phyloP scores from a whole-genome alignment of 805 yeast species.

The Candida nemodendra region DNA sequence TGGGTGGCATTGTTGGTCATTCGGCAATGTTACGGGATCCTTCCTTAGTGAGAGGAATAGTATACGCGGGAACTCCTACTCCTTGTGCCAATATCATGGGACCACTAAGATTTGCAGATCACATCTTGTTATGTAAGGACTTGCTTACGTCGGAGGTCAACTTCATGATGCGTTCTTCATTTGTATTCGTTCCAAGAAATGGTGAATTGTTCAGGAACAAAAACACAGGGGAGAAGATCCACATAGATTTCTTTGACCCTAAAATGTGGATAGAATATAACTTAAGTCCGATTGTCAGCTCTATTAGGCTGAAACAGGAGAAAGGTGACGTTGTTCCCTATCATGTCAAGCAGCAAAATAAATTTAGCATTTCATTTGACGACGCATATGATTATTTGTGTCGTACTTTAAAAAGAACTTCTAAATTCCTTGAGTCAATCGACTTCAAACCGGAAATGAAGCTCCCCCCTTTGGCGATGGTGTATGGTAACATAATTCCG shows the following conservation, averaged over 20 bases:
- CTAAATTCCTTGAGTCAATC: constrained; percentile 54
- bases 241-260: constrained; percentile 76
- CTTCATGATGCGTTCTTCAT: constrained; percentile 86
- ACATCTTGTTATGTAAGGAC: constrained; percentile 69
- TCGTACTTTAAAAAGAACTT: constrained; percentile 60
- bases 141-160: constrained; percentile 78
- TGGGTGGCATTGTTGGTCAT: constrained; percentile 91
- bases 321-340: constrained; percentile 13
- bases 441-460: constrained; percentile 45
- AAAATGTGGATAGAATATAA: constrained; percentile 76
- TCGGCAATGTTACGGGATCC: constrained; percentile 72
- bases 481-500: constrained; percentile 80
- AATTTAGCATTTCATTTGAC: constrained; percentile 40
- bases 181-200: constrained; percentile 69
- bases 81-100: constrained; percentile 86
- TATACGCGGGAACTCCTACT: constrained; percentile 82
- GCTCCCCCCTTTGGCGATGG: constrained; percentile 83
- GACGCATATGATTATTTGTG: constrained; percentile 65
- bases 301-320: constrained; percentile 31
- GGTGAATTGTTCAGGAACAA: constrained; percentile 73
- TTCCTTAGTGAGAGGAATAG: constrained; percentile 63
- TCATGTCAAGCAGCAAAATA: constrained; percentile 28
- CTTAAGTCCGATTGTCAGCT: constrained; percentile 69
- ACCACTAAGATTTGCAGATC: constrained; percentile 80
- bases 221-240: constrained; percentile 54